These are phyloP conservation scores for Hyaloscypha finlandica DNA, from an alignment of 495 filamentous ascomycete genomes.

Conservation along the genomic window DNA sequence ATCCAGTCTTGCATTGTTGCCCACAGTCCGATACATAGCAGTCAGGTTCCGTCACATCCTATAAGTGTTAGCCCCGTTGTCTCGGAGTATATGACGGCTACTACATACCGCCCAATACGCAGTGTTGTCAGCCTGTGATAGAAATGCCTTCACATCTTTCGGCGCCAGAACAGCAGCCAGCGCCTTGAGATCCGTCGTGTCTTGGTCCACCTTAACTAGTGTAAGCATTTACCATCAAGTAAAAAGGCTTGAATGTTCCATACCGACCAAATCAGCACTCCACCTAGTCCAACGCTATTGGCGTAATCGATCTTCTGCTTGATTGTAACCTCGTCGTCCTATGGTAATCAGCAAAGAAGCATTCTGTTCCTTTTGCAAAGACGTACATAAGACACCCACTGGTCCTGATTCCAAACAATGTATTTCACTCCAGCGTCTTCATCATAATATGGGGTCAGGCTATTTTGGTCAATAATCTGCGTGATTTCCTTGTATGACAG, in stretches of 20 bases:
- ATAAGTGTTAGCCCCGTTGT: no score
- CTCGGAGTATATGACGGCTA: no score
- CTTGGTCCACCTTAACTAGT: not conserved
- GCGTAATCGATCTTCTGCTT: constrained; percentile 45
- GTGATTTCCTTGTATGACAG: constrained; percentile 10
- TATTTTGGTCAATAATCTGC: constrained; percentile 15
- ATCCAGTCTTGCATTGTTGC: not conserved
- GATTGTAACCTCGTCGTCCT: constrained; percentile 44
- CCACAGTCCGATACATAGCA: not conserved
- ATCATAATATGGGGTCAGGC: constrained; percentile 35
- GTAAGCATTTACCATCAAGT: no score
- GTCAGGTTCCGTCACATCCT: not conserved
- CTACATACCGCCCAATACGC: no score
- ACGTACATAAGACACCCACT: constrained; percentile 38
- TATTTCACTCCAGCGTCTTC: no score
- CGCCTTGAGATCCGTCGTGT: not conserved
- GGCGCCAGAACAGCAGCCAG: not conserved
- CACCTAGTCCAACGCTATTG: constrained; percentile 39
- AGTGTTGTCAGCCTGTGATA: not conserved
- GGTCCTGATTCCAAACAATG: constrained; percentile 36
- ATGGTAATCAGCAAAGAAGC: no score
- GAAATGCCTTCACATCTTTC: not conserved
- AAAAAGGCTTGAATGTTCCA: not conserved
- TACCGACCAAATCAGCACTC: constrained; percentile 37
- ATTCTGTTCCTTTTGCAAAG: no score